Percentiles rank a stretch among this genome's conserved stretches.
Conservation (phyloP, 306 rosid species). For the Myrica gale region DNA sequence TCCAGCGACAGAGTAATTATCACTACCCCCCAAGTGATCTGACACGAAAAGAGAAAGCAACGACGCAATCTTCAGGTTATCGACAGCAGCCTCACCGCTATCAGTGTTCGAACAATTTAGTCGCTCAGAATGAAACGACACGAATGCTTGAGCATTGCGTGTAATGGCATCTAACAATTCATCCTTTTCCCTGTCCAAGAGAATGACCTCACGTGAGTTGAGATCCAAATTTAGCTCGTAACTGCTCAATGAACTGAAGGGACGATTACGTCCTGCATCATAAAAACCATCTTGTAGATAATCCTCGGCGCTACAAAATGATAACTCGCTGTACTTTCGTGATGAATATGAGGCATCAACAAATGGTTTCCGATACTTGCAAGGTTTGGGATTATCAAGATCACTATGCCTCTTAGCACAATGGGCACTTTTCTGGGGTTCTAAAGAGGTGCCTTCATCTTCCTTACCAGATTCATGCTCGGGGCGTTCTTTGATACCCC, state of each 20-base stretch:
- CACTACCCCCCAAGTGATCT: constrained; percentile 95
- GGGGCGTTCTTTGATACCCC: constrained; percentile 18
- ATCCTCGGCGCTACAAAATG: constrained; percentile 65
- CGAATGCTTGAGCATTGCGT: no score
- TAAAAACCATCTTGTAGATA: constrained; percentile 67
- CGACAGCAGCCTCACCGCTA: constrained; percentile 41
- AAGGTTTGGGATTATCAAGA: constrained; percentile 74
- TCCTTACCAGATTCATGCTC: constrained; percentile 45
- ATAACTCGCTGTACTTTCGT: not conserved
- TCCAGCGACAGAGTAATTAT: constrained; percentile 62
- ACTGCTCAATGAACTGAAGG: constrained; percentile 68
- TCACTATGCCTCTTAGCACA: constrained; percentile 35
- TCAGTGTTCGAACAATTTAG: not conserved
- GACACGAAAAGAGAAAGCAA: constrained; percentile 87
- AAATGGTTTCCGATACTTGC: constrained; percentile 67
- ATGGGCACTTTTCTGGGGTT: constrained; percentile 38
- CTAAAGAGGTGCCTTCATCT: constrained; percentile 47
- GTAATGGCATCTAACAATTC: constrained; percentile 70
- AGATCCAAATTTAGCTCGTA: constrained; percentile 30
- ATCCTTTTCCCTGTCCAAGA: constrained; percentile 79
- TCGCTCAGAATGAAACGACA: no score
- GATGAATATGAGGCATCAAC: constrained; percentile 60
- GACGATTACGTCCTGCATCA: not conserved
- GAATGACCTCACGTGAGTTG: constrained; percentile 79
- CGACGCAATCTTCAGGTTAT: constrained; percentile 61